A percentile compares a stretch with the other conserved stretches of the same genome.
phyloP scores from a whole-genome alignment of 768 basidiomycete species.

The Cyclocybe aegerita region DNA sequence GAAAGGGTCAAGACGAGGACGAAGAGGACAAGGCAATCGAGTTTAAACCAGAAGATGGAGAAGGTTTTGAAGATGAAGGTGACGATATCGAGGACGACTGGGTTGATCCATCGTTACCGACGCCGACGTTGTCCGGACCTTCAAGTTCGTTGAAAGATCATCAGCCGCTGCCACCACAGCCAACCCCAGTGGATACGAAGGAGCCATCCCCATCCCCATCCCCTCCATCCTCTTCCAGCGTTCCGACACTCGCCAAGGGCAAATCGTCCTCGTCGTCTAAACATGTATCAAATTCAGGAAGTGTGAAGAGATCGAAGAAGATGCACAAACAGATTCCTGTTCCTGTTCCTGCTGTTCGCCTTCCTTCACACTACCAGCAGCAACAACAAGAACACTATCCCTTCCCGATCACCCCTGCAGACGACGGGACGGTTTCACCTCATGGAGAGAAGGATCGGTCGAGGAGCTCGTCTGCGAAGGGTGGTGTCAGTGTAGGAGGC shows the following conservation, averaged over 20 bases:
- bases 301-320: slow-evolving; percentile 29
- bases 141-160: slow-evolving; percentile 20
- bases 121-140: slow-evolving; percentile 16
- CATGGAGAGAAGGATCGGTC: slow-evolving; percentile 14
- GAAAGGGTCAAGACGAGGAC: slow-evolving; percentile 29
- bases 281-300: slow-evolving; percentile 9
- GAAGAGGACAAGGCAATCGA: slow-evolving; percentile 20
- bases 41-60: slow-evolving; percentile 24
- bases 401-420: slow-evolving; percentile 59
- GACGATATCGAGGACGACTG: slow-evolving; percentile 62
- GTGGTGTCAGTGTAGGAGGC: slow-evolving; percentile 11
- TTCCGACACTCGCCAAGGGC: slow-evolving; percentile 12
- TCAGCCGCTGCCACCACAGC: slow-evolving; percentile 40
- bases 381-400: slow-evolving; percentile 49
- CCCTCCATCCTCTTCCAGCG: slow-evolving; percentile 13
- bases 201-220: slow-evolving; percentile 17
- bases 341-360: slow-evolving; percentile 40
- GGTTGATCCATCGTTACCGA: slow-evolving; percentile 64
- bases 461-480: slow-evolving; percentile 20
- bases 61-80: slow-evolving; percentile 42
- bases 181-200: slow-evolving; percentile 9
- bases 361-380: slow-evolving; percentile 22
- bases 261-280: slow-evolving; percentile 15
- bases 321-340: slow-evolving; percentile 43
- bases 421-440: slow-evolving; percentile 18